These are phyloP conservation scores for Trichoderma oligosporum DNA, from an alignment of 2,329 filamentous ascomycete genomes.

Conservation along the genomic window DNA sequence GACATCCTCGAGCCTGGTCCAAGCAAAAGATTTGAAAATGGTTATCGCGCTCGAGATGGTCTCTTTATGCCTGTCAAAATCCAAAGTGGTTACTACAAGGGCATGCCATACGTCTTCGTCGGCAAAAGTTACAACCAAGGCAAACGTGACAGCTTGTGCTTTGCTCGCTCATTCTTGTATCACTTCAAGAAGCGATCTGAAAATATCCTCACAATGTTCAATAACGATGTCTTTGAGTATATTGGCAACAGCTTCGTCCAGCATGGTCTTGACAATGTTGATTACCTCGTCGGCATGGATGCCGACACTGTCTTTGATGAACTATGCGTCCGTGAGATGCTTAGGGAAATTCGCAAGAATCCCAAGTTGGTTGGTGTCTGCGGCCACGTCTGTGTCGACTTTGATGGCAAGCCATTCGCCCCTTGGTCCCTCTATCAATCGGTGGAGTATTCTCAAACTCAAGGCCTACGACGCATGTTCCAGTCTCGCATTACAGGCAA, in stretches of 20 bases:
- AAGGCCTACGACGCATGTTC: constrained; percentile 46
- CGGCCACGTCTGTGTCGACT: constrained; percentile 47
- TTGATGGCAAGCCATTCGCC: constrained; percentile 39
- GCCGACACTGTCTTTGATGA: constrained; percentile 46
- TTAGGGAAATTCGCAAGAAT: constrained; percentile 41
- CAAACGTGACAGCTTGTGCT: constrained; percentile 48
- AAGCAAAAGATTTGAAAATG: constrained; percentile 37
- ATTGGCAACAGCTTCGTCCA: constrained; percentile 39
- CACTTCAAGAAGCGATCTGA: constrained; percentile 44
- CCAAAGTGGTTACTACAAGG: constrained; percentile 43
- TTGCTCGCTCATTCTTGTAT: constrained; percentile 47
- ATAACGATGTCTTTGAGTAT: constrained; percentile 41
- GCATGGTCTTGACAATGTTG: constrained; percentile 38
- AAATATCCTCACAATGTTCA: constrained; percentile 44
- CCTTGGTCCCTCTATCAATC: constrained; percentile 47
- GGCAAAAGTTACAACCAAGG: constrained; percentile 49
- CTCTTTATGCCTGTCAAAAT: constrained; percentile 45
- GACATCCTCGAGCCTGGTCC: constrained; percentile 41
- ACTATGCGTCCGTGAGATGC: constrained; percentile 43
- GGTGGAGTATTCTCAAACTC: constrained; percentile 47
- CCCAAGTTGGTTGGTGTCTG: constrained; percentile 45
- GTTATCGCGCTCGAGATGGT: constrained; percentile 45
- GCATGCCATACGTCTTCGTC: constrained; percentile 45
- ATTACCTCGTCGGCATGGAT: constrained; percentile 46
- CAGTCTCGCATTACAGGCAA: constrained; percentile 48